Base-by-base conservation (phyloP, 805 yeast species). In the Wickerhamomyces xylosicus region DNA sequence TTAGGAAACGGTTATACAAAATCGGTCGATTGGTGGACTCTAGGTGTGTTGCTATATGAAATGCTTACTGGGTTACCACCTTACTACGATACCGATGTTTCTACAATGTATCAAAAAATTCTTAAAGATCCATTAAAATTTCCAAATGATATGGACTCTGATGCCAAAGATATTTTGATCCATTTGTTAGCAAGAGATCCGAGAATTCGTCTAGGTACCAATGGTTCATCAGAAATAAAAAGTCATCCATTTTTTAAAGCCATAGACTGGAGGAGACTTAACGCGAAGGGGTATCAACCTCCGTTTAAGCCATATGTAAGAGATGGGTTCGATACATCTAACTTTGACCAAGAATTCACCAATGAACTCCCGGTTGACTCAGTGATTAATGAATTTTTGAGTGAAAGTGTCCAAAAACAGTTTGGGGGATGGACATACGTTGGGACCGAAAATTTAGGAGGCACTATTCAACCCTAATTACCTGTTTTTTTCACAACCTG, bases 381-480 rank as follows among this genome's bases (percentile, higher is more conserved):
- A 45, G 97, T 92, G 11, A 96, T 89, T 15, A 95, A 89, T 57
- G 95, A 85, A 54, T 85, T 74, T 49, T 70, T 92, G 45, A 84
- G 94, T 53, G 97, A 87, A 50, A 77, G 89, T 51, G 96, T 92
- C n/a, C 98, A 92, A 61, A 78, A 83, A 57, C 97, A 92, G 63
- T 92, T 92, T 67, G 97, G 96, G 35, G 97, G 98, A 6, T 92
- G 98, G 98, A 90, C 97, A 2, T 90, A 89, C 60, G 85, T 80
- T 36, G 94, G 92, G 3, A 79, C 71, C 36, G 72, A 67, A 42
- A 68, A 64, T 41, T 43, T 67, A 29, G 68, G 68, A 16, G 59
- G 58, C n/a, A 46, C 46, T 16, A 35, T 44, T 13, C 29, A 25
- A 25, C 29, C n/a, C 29, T 25, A 13, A 25, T 11, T 25, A n/a